These are phyloP conservation scores for Rhynchosporium agropyri DNA, from an alignment of 2,329 filamentous ascomycete species.

Conservation along the genomic window DNA sequence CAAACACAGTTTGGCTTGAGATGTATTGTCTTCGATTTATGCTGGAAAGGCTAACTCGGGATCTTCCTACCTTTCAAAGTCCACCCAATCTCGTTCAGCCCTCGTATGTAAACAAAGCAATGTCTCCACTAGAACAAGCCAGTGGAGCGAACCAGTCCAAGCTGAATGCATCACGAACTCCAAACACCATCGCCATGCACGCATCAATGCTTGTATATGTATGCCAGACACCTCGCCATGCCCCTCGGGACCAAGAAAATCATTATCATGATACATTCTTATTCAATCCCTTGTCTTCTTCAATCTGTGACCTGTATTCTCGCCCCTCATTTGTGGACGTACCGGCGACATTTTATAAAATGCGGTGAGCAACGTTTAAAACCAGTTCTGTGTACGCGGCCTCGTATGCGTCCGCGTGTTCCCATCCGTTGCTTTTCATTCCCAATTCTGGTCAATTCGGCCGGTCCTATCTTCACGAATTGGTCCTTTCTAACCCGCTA, in stretches of 20 bases:
- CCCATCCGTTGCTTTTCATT: neutral
- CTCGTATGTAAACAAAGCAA: neutral
- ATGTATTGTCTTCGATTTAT: too few species aligned
- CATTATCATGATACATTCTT: conserved; percentile 13
- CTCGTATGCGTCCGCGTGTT: neutral
- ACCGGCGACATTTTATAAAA: conserved; percentile 1
- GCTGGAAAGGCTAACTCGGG: too few species aligned
- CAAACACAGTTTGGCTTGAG: too few species aligned
- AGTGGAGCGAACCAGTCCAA: neutral
- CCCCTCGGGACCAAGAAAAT: neutral
- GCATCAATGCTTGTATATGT: conserved; percentile 10
- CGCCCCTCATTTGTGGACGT: conserved; percentile 8
- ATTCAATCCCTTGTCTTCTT: too few species aligned
- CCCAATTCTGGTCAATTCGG: neutral
- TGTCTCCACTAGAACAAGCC: neutral
- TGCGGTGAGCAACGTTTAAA: conserved; percentile 8
- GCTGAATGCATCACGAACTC: neutral
- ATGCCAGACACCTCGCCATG: conserved; percentile 5
- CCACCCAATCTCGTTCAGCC: too few species aligned
- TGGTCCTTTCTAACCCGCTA: conserved; percentile 18
- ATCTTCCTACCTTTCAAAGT: too few species aligned
- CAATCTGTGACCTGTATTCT: neutral
- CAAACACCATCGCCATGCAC: conserved; percentile 16
- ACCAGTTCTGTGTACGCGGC: conserved; percentile 4
- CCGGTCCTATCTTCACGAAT: neutral